Base-by-base conservation (phyloP, 192 early-diverging fungal genomes). In the Piromyces finnis region DNA sequence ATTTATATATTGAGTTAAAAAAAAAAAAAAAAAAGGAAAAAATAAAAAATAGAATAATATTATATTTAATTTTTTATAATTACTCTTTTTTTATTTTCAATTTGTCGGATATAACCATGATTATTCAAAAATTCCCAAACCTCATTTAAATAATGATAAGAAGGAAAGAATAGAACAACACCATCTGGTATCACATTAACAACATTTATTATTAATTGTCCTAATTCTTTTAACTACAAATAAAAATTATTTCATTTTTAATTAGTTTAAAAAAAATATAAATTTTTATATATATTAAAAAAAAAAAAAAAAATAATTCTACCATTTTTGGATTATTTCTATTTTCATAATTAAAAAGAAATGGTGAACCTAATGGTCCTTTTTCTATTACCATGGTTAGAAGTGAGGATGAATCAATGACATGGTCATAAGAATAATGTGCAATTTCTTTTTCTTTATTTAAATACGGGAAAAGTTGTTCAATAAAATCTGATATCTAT, bases 121-220 rank as follows among this genome's bases (percentile, higher is more conserved):
- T 32, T 77, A n/a, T 81, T 59, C 93, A 92, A 97, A 16, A 85
- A 83, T 13, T 82, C 59, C 28, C 84, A 80, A 17, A 94, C 90
- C 32, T 83, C 79, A 13, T 93, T 90, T 79, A 97, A 88, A 78
- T 93, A 92, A 17, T 88, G 82, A 79, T 95, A 96, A 1, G 94
- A 94, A 0, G 92, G 88, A 81, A 98, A 94, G 80, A 97, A 98
- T 32, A 92, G 92, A 4, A 97, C 94, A 12, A 97, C 85, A 7
- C 97, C 97, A 79, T 89, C 91, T 0, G 94, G 94, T 7, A 95
- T 88, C 4, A 96, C 87, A 41, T 87, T 89, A 81, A 90, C 90
- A 0, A 95, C 78, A 77, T 94, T 93, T 12, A 87, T 85, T 29
- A 98, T 82, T 0, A 88, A 87, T 35, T 90, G 87, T 0, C 94